These are phyloP conservation scores for Acanthamoeba castellanii DNA, from an alignment of 208 protist species.

Conservation along the genomic window DNA sequence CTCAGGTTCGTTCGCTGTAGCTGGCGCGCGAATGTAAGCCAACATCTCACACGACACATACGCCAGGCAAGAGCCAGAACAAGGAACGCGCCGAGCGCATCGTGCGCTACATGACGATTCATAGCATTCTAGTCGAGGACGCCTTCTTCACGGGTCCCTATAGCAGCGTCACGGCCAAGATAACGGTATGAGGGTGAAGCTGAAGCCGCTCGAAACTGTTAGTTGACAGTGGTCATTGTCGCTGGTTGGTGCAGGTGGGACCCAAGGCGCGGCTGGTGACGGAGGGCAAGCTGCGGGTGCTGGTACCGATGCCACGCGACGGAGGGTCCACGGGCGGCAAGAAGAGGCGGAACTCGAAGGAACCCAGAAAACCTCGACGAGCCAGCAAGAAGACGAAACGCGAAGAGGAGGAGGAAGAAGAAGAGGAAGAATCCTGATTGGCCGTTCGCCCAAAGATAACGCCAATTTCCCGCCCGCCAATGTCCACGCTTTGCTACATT, in stretches of 20 bases:
- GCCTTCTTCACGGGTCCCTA: slow-evolving; percentile 59
- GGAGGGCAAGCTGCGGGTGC: neutral
- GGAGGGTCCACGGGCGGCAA: neutral
- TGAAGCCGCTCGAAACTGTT: too few relatives aligned
- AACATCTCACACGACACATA: neutral
- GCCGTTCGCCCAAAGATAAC: too few relatives aligned
- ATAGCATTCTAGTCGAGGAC: neutral
- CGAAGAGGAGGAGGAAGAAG: neutral
- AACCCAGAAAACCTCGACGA: slow-evolving; percentile 16
- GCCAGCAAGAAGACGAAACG: neutral
- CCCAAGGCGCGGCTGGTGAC: slow-evolving; percentile 22
- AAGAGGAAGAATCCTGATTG: neutral
- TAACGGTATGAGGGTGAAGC: neutral
- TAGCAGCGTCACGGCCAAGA: slow-evolving; percentile 27
- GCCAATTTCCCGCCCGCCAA: too few relatives aligned
- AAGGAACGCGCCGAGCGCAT: slow-evolving; percentile 15
- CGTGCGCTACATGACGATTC: neutral
- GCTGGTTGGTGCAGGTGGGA: neutral
- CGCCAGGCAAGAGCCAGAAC: slow-evolving; percentile 3
- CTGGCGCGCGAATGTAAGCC: too few relatives aligned
- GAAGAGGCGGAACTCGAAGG: neutral
- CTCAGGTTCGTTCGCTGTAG: neutral
- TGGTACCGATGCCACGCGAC: slow-evolving; percentile 1
- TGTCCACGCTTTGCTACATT: too few relatives aligned
- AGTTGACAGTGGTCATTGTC: too few relatives aligned